Conservation (phyloP, 352 stramenopile species). For the Phytophthora pluvialis region DNA sequence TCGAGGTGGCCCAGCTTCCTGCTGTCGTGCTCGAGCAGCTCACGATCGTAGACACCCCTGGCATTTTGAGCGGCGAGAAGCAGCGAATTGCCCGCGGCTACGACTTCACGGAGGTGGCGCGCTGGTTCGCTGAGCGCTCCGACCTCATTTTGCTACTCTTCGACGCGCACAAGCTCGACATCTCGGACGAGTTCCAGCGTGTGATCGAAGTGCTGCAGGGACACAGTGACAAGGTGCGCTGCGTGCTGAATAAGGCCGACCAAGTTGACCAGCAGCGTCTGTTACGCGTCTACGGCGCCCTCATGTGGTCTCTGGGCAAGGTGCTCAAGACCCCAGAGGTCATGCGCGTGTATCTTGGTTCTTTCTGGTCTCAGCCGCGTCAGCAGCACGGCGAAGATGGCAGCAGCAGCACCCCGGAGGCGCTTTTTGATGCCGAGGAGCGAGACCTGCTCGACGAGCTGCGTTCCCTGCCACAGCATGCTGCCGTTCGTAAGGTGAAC, state of each 20-base stretch:
- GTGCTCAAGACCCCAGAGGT: slow-evolving; percentile 98
- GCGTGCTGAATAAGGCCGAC: slow-evolving; percentile 99
- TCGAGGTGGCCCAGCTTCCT: slow-evolving; percentile 96
- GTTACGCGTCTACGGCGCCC: slow-evolving; percentile 96
- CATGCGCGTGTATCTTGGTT: slow-evolving; percentile 97
- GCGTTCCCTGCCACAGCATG: slow-evolving; percentile 94
- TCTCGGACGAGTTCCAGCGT: slow-evolving; percentile 98
- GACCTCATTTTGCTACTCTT: slow-evolving; percentile 99
- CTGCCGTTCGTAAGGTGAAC: slow-evolving; percentile 94
- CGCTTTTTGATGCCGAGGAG: slow-evolving; percentile 97
- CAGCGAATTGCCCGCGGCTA: slow-evolving; percentile 97
- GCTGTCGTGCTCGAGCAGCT: slow-evolving; percentile 95
- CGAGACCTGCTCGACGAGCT: slow-evolving; percentile 98
- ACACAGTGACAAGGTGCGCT: slow-evolving; percentile 99
- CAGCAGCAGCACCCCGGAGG: slow-evolving; percentile 45
- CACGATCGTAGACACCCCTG: slow-evolving; percentile 98
- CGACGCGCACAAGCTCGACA: slow-evolving; percentile 99
- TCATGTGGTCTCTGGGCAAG: slow-evolving; percentile 99
- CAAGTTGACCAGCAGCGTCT: slow-evolving; percentile 98
- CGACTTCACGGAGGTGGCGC: slow-evolving; percentile 94
- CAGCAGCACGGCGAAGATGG: slow-evolving; percentile 86
- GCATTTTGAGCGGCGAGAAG: slow-evolving; percentile 99
- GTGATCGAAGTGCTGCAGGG: slow-evolving; percentile 96
- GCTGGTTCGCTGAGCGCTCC: slow-evolving; percentile 96
- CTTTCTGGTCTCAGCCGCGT: slow-evolving; percentile 95